A percentile compares a stretch with the other conserved stretches of the same genome.
Conservation (phyloP, 148 eudicot genomes). For the Nepenthes gracilis region DNA sequence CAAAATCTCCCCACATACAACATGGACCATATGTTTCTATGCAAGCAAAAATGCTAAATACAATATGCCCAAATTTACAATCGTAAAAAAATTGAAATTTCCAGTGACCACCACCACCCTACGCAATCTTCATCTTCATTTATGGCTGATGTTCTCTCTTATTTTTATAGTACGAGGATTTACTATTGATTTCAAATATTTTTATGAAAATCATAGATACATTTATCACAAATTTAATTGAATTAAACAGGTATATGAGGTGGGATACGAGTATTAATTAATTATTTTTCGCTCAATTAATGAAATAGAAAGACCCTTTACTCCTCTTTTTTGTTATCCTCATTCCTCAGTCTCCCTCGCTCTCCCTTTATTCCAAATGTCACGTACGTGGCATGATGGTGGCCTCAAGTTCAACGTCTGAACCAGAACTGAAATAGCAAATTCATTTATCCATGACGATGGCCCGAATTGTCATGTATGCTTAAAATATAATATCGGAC, state of each 20-base stretch:
- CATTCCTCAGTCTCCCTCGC: neutral
- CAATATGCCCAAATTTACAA: neutral
- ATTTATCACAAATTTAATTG: too few species aligned
- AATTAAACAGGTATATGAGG: too few species aligned
- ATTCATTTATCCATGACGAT: neutral
- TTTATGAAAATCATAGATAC: too few species aligned
- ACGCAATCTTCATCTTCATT: neutral
- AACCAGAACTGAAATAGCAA: neutral
- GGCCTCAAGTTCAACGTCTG: conserved; percentile 18
- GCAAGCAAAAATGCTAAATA: neutral
- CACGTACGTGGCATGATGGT: conserved; percentile 39
- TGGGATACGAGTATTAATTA: neutral
- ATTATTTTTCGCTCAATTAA: neutral
- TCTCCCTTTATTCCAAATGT: conserved; percentile 8
- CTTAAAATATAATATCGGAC: too few species aligned
- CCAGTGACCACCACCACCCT: neutral
- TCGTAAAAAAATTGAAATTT: neutral
- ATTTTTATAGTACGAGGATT: too few species aligned
- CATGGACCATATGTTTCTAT: conserved; percentile 26
- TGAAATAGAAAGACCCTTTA: neutral
- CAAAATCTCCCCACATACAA: conserved; percentile 22
- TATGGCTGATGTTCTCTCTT: neutral
- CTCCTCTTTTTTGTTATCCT: conserved; percentile 6
- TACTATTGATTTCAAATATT: too few species aligned
- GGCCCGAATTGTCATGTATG: too few species aligned